Evolutionary conservation across 2,329 filamentous ascomycete genomes (phyloP).

Genomic region (Fusarium sp.): DNA sequence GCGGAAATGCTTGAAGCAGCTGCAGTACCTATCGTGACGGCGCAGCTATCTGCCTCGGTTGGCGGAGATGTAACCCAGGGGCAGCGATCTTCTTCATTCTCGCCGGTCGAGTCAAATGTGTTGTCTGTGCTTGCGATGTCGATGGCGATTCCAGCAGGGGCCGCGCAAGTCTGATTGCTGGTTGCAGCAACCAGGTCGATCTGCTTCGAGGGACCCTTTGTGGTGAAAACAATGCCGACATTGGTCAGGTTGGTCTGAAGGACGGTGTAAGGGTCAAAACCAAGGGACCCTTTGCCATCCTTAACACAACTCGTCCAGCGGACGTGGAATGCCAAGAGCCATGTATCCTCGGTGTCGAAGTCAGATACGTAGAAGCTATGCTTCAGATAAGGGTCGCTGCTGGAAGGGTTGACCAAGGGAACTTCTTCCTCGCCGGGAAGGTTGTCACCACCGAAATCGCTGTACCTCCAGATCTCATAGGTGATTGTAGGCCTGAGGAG

Average conservation of each 20-base stretch:
- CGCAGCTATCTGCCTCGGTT: neutral
- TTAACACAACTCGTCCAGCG: neutral
- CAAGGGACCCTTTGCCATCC: neutral
- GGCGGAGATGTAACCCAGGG: neutral
- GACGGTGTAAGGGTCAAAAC: neutral
- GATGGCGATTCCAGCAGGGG: neutral
- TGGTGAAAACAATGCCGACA: neutral
- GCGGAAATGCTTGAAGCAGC: neutral
- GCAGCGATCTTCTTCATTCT: neutral
- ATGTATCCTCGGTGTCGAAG: neutral
- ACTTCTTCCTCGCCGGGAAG: rapidly evolving
- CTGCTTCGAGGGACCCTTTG: neutral
- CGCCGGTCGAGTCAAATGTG: rapidly evolving
- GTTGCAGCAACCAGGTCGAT: conserved; percentile 3
- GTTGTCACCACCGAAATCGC: neutral
- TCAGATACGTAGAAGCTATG: rapidly evolving
- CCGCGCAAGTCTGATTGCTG: neutral
- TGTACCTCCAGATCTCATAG: neutral
- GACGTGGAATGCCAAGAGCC: neutral
- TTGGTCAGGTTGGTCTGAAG: neutral
- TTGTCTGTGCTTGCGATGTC: neutral
- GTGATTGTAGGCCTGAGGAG: neutral
- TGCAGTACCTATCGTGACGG: neutral
- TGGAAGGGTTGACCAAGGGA: neutral
- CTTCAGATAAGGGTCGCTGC: neutral